These are phyloP conservation scores for Sabuloglossum arenarium DNA, from an alignment of 495 filamentous ascomycete genomes.

Conservation along the genomic window DNA sequence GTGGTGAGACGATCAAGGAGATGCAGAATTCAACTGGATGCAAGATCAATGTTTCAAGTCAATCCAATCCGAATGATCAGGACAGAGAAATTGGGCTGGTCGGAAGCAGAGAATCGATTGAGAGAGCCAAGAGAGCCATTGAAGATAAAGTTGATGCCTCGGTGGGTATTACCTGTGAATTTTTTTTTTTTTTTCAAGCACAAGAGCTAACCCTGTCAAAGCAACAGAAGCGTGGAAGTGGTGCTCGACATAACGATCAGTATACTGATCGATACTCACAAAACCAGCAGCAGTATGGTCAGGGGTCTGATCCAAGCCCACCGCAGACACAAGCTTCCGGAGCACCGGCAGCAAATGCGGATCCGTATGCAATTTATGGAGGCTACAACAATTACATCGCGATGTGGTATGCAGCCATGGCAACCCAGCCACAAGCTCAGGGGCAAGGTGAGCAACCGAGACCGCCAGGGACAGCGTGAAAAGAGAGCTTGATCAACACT, in stretches of 20 bases:
- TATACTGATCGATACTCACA: conserved; percentile 24
- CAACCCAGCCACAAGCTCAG: conserved; percentile 18
- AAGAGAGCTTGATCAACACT: not conserved
- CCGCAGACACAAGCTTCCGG: conserved; percentile 12
- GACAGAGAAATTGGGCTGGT: conserved; percentile 69
- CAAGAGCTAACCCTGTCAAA: conserved; percentile 18
- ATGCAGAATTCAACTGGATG: conserved; percentile 65
- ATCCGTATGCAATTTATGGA: conserved; percentile 44
- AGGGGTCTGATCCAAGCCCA: conserved; percentile 4
- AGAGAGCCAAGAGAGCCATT: conserved; percentile 51
- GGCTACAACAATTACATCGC: conserved; percentile 41
- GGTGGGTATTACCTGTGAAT: conserved; percentile 24
- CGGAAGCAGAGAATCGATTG: conserved; percentile 49
- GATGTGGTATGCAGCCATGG: conserved; percentile 39
- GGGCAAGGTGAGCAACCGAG: conserved; percentile 8
- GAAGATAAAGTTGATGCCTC: conserved; percentile 76
- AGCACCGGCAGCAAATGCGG: conserved; percentile 6
- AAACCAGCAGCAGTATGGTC: conserved; percentile 15
- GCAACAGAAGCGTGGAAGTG: conserved; percentile 28
- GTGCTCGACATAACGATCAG: conserved; percentile 10
- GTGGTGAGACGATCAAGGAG: conserved; percentile 70
- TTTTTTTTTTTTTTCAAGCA: not conserved
- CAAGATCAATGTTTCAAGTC: conserved; percentile 72
- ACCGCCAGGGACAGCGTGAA: conserved; percentile 6
- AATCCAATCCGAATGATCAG: conserved; percentile 30